Evolutionary conservation across 2,329 filamentous ascomycete genomes (phyloP), one percentile per base, ranked within the genome.

Genomic region (Colletotrichum chlorophyti): DNA sequence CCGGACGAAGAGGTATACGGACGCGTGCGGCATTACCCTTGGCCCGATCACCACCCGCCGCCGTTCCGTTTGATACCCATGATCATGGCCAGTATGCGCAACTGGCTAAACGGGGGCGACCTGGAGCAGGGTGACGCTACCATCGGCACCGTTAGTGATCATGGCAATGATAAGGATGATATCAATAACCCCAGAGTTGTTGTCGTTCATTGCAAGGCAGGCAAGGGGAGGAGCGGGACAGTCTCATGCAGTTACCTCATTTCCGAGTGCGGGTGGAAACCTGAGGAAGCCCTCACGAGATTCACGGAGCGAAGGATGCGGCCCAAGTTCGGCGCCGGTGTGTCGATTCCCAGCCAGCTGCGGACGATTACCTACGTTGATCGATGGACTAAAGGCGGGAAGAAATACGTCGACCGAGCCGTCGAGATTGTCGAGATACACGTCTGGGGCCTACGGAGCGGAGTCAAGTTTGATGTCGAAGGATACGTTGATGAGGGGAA

Each of bases 141-240:
- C 1, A 38, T 27, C 6, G 32, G 58, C 19, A 34, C 55, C 2
- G 42, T 49, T 7, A 47, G 58, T 0, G 51, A 65, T 9, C 47
- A 45, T 0, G 63, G 68, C 0, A 68, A 62, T 1, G 65, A 46
- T 27, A 49, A 68, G 51, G 53, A 58, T 6, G 63, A 67, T 6
- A 61, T 68, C 5, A 64, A 71, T 47, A 69, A 74, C 29, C 69
- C 69, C 40, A 81, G 92, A 29, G 91, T 98, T 0, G 89, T 89
- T 0, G 93, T 98, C 6, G 92, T 98, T 7, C 95, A 99, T 74
- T 98, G 95, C 79, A 98, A 98, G 72, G 95, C 95, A 1, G 95
- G 95, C 3, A 99, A 99, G 74, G 95, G 95, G 2, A 83, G 95
- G 47, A 96, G 91, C 64, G 95, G 95, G 4, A 97, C 92, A 0